A percentile compares a stretch with the other conserved stretches of the same genome.
phyloP scores from a whole-genome alignment of 1,284 basidiomycete species.

The Pseudozyma thailandica region DNA sequence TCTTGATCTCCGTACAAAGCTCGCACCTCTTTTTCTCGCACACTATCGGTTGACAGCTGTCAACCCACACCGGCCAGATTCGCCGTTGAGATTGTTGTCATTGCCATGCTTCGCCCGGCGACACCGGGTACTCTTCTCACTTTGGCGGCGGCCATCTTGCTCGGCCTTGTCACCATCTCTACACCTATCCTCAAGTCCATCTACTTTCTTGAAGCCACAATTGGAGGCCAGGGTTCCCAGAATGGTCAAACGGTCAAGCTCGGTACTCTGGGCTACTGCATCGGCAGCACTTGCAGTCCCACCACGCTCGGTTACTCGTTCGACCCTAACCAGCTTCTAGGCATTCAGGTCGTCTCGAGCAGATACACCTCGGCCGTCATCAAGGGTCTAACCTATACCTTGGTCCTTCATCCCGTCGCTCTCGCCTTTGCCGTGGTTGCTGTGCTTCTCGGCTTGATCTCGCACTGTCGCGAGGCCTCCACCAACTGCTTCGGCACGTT shows the following conservation, averaged over 20 bases:
- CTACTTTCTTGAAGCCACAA: slow-evolving; percentile 57
- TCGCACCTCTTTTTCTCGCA: background rate
- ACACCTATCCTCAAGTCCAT: slow-evolving; percentile 59
- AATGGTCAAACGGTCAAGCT: slow-evolving; percentile 38
- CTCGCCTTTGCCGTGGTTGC: slow-evolving; percentile 48
- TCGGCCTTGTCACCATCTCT: slow-evolving; percentile 58
- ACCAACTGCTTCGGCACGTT: slow-evolving; percentile 52
- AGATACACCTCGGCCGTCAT: slow-evolving; percentile 53
- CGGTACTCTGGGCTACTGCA: slow-evolving; percentile 57
- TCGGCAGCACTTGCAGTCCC: slow-evolving; percentile 43
- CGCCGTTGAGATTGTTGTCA: background rate
- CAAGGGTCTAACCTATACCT: slow-evolving; percentile 62
- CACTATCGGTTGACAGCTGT: slow-evolving; percentile 1
- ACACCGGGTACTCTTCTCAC: slow-evolving; percentile 58
- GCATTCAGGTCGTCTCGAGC: slow-evolving; percentile 39
- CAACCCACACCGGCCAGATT: background rate
- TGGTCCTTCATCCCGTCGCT: slow-evolving; percentile 58
- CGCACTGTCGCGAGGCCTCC: slow-evolving; percentile 51
- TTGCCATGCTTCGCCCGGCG: slow-evolving; percentile 46
- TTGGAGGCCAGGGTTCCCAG: slow-evolving; percentile 45
- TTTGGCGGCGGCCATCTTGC: slow-evolving; percentile 55
- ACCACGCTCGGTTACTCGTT: slow-evolving; percentile 56
- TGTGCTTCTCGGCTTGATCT: slow-evolving; percentile 56
- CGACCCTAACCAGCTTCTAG: slow-evolving; percentile 61
- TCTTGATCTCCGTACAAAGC: slow-evolving; percentile 5